Base-by-base conservation (phyloP, 345 rosid species). In the Aethionema arabicum region DNA sequence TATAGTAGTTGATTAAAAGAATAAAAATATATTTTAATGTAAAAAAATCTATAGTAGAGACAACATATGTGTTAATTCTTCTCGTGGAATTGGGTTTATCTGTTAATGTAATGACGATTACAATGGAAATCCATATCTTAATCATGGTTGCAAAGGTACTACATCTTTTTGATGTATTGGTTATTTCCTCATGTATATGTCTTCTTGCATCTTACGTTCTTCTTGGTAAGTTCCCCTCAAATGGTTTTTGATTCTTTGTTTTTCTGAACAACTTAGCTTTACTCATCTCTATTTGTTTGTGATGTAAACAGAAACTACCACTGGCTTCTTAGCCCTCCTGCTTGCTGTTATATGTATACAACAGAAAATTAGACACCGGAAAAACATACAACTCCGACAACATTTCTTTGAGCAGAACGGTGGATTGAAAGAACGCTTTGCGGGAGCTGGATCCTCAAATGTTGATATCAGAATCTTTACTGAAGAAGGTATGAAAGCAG, bases 401-500 rank as follows among this genome's bases (percentile, higher is more conserved):
- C 2, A 68, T 2, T 56, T 42, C 56, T 73, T 73, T 8, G 6
- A 50, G 16, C 65, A 59, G 42, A 73, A 73, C 6, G 54, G 63
- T 0, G 39, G 49, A 48, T 29, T 65, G 46, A 58, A 31, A 32
- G 66, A 68, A 0, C 0, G 10, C 27, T 70, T 70, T 47, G 21
- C 56, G 32, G 58, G 65, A 21, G 49, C 56, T 50, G 59, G 67
- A 12, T 4, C 58, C 7, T 51, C 67, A 12, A 57, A 65, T 8
- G 36, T 43, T 8, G 70, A 67, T 32, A 50, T 52, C 38, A 53
- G 56, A 32, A 64, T 70, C 5, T 77, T 73, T 60, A 54, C 63
- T 7, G 73, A 56, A 1, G 60, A 52, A 37, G 57, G 69, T 4
- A 75, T 76, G 54, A 63, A 68, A 11, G n/a, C 14, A 49, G 73